Evolutionary conservation across 139 green algal species (phyloP), one percentile per base, ranked within the genome.

Genomic region (Desmodesmus armatus): DNA sequence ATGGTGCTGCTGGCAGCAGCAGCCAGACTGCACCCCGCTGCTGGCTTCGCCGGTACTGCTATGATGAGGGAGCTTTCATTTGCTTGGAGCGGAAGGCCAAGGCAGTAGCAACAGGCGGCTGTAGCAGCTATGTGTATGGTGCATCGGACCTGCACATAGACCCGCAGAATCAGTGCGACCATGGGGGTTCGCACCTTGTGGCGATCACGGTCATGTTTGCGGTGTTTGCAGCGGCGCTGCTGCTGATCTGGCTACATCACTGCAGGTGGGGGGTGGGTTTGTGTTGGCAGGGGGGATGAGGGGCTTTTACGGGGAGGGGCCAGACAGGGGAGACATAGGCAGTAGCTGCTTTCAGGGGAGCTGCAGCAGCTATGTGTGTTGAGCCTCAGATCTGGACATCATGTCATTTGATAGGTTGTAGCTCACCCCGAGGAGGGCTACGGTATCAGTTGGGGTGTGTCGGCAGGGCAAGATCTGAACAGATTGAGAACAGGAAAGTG

Each of bases 161-260:
- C 27, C 49, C 78, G 5, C 27, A 21, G 4, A 84, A 84, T 29
- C 78, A 77, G 62, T 84, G 78, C 40, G 78, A 84, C 25, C 78
- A 84, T 63, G 78, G 78, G 2, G 78, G 78, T 17, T 44, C 43
- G 21, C 62, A 84, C 29, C 63, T 84, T 17, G 41, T 77, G 13
- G 78, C 78, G 6, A 72, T 77, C 35, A 4, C 35, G 25, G 25
- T 5, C 31, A n/a, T 84, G 11, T 84, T 62, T 62, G 6, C 37
- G 5, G 29, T 25, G n/a, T 43, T 84, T 4, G n/a, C 44, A 3
- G n/a, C 43, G 41, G 43, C 29, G 43, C 62, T 84, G 63, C 62
- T 84, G 78, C 78, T 84, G 62, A 84, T 75, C 15, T 84, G 67
- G 39, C 39, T 84, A n/a, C 78, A 84, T 17, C 62, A 75, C 62